Conservation (phyloP, 2,329 filamentous ascomycete genomes). For the Aschersonia sp. region DNA sequence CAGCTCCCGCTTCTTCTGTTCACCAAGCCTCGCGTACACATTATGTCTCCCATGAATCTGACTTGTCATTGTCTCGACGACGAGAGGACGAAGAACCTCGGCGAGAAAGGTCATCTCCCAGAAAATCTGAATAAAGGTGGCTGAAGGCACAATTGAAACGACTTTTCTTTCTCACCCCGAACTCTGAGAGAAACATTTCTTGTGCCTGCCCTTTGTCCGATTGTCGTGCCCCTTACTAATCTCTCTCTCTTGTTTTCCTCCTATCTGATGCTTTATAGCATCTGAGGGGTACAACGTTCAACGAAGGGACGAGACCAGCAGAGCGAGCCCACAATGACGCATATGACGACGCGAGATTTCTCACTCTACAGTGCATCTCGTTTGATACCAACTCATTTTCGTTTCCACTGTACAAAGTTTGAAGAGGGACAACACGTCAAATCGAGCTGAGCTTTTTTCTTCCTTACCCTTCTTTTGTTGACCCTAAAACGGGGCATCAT, state of each 20-base stretch:
- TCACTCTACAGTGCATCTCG: too few relatives aligned
- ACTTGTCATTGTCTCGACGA: conserved; percentile 1
- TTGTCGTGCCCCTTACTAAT: background rate
- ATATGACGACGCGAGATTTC: background rate
- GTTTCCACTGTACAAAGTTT: too few relatives aligned
- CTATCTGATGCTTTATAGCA: background rate
- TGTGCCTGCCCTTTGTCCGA: background rate
- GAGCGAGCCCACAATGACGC: background rate
- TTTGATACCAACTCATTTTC: too few relatives aligned
- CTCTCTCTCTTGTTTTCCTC: background rate
- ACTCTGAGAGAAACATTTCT: background rate
- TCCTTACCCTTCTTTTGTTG: too few relatives aligned
- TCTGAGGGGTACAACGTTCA: too few relatives aligned
- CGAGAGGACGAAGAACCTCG: conserved; percentile 3
- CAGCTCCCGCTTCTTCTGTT: conserved; percentile 2
- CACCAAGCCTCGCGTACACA: conserved; percentile 6
- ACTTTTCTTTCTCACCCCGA: background rate
- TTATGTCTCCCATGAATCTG: conserved; percentile 2
- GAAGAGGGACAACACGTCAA: too few relatives aligned
- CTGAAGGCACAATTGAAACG: background rate
- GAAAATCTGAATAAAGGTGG: conserved; percentile 1
- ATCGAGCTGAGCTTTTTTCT: too few relatives aligned
- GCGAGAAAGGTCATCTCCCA: conserved; percentile 5
- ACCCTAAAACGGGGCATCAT: too few relatives aligned
- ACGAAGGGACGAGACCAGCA: background rate